phyloP scores from a whole-genome alignment of 31 red algal species.

The Bonnemaisonia californica region DNA sequence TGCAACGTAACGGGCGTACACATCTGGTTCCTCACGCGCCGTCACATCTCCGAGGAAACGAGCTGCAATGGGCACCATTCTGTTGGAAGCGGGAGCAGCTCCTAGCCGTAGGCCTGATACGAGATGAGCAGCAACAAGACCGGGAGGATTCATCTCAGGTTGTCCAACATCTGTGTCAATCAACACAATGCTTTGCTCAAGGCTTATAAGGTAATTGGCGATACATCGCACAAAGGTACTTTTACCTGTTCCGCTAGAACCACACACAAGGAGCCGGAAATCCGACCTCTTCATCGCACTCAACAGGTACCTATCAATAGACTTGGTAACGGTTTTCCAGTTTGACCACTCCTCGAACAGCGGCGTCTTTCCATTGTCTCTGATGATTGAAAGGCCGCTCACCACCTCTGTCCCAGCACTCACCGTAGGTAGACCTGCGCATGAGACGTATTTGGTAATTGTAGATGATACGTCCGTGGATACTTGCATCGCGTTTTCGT shows the following conservation, averaged over 20 bases:
- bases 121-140: constrained; percentile 28
- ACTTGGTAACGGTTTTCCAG: constrained; percentile 12
- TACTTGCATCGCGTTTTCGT: constrained; percentile 12
- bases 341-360: constrained; percentile 25
- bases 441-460: neutral
- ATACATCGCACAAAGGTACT: constrained; percentile 33
- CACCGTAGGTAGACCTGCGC: constrained; percentile 14
- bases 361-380: neutral
- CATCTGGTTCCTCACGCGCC: constrained; percentile 29
- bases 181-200: neutral
- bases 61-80: constrained; percentile 9
- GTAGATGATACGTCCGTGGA: constrained; percentile 8
- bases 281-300: neutral
- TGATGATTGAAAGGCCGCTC: constrained; percentile 16
- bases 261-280: constrained; percentile 29
- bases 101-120: constrained; percentile 16
- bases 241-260: constrained; percentile 29
- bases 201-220: constrained; percentile 22
- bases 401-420: constrained; percentile 7
- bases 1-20: constrained; percentile 16
- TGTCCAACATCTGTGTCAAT: constrained; percentile 46
- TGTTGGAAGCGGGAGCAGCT: constrained; percentile 23
- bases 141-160: constrained; percentile 38
- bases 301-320: constrained; percentile 4
- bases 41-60: constrained; percentile 39